These are phyloP conservation scores for Meyerozyma carpophila DNA, from an alignment of 1,139 yeast genomes.

Conservation along the genomic window DNA sequence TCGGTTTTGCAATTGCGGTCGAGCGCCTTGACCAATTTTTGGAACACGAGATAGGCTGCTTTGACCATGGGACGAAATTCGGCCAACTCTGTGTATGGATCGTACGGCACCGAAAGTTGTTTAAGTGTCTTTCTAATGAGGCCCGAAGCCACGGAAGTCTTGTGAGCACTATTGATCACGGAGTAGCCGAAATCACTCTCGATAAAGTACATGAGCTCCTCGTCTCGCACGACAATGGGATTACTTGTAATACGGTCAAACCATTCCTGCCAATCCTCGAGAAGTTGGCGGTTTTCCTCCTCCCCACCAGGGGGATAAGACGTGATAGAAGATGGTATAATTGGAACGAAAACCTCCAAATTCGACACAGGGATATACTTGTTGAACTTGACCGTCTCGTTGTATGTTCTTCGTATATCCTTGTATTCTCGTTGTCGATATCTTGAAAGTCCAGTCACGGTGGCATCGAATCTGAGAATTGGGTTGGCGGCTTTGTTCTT, in stretches of 20 bases:
- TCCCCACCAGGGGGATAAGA: conserved; percentile 80
- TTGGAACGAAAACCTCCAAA: conserved; percentile 91
- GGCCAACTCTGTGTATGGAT: conserved; percentile 75
- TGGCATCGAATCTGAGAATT: conserved; percentile 38
- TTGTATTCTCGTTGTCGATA: conserved; percentile 69
- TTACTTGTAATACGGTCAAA: conserved; percentile 67
- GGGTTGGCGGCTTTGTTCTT: conserved; percentile 41
- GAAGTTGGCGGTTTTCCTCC: conserved; percentile 63
- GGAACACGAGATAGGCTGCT: conserved; percentile 58
- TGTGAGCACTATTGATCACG: conserved; percentile 53
- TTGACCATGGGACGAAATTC: conserved; percentile 84
- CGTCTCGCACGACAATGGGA: conserved; percentile 78
- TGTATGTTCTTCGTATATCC: conserved; percentile 75
- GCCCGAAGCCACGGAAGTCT: conserved; percentile 71
- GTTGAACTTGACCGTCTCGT: conserved; percentile 72
- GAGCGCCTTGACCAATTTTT: conserved; percentile 50
- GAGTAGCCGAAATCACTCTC: conserved; percentile 84
- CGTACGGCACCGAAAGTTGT: conserved; percentile 88
- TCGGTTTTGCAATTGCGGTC: conserved; percentile 53
- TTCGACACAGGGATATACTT: conserved; percentile 74
- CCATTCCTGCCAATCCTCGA: conserved; percentile 75
- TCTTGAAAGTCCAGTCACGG: conserved; percentile 54
- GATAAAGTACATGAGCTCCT: conserved; percentile 80
- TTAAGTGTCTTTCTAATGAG: conserved; percentile 81
- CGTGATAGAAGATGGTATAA: conserved; percentile 69